These are phyloP conservation scores for Deakozyma indianensis DNA, from an alignment of 805 yeast species.

Conservation along the genomic window DNA sequence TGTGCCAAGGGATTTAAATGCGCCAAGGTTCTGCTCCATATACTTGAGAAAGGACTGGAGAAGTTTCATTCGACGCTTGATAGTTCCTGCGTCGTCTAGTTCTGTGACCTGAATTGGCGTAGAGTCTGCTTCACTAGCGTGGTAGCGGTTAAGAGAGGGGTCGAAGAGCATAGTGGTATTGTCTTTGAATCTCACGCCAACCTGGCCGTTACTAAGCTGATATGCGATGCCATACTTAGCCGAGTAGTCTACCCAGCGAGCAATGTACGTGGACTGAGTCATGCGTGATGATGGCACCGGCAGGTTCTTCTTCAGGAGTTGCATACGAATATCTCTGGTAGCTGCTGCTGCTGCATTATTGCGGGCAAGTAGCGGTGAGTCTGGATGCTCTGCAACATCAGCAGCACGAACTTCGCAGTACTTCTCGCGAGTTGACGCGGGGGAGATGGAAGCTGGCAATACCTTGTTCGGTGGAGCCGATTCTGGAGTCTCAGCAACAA, in stretches of 20 bases:
- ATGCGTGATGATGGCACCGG: neutral
- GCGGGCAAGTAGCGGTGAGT: slow-evolving; percentile 7
- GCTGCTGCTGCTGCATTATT: neutral
- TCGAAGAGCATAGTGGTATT: slow-evolving; percentile 63
- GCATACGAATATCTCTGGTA: neutral
- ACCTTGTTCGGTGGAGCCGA: slow-evolving; percentile 30
- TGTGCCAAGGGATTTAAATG: slow-evolving; percentile 27
- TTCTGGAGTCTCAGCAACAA: slow-evolving; percentile 18
- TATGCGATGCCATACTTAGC: slow-evolving; percentile 92
- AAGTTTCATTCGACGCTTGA: slow-evolving; percentile 39
- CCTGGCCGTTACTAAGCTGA: slow-evolving; percentile 76
- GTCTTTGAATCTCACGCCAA: slow-evolving; percentile 82
- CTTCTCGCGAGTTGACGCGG: slow-evolving; percentile 79
- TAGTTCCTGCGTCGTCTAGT: slow-evolving; percentile 29
- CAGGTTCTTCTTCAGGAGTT: neutral
- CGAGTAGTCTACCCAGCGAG: slow-evolving; percentile 97
- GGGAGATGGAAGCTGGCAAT: slow-evolving; percentile 81
- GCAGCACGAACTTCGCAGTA: slow-evolving; percentile 35
- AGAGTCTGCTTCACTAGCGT: slow-evolving; percentile 9
- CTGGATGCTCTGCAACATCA: slow-evolving; percentile 12
- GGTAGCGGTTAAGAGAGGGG: slow-evolving; percentile 36
- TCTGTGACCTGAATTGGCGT: slow-evolving; percentile 30
- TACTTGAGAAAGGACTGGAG: slow-evolving; percentile 80
- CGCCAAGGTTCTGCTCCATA: slow-evolving; percentile 69
- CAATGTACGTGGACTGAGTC: slow-evolving; percentile 46